Conservation (phyloP, 2,329 filamentous ascomycete genomes). For the Neoarthrinium moseri region DNA sequence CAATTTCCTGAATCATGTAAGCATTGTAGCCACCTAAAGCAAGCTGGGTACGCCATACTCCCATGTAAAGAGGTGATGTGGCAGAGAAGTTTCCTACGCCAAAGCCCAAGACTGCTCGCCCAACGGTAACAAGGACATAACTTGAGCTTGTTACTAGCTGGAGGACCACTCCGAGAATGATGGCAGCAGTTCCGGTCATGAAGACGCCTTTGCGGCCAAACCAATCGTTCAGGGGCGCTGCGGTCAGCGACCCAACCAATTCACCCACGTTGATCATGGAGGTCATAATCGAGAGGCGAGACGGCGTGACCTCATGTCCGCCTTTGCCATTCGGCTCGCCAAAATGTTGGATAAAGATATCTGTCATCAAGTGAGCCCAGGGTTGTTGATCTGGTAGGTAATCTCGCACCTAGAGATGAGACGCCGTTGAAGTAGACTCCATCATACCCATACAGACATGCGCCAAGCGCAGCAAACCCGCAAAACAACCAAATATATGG, state of each 20-base stretch:
- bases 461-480: too few relatives aligned
- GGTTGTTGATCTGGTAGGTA: too few relatives aligned
- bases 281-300: too few relatives aligned
- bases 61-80: conserved; percentile 35
- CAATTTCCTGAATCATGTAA: background rate
- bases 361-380: too few relatives aligned
- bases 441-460: too few relatives aligned
- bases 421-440: too few relatives aligned
- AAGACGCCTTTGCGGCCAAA: conserved; percentile 8
- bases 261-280: conserved; percentile 39
- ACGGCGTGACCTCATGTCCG: too few relatives aligned
- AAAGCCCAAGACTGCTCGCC: conserved; percentile 24
- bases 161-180: background rate
- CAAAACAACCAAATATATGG: too few relatives aligned
- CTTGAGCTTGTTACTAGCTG: background rate
- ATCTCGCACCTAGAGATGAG: too few relatives aligned
- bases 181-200: background rate
- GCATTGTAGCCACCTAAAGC: conserved; percentile 25
- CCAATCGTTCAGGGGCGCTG: conserved; percentile 35
- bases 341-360: too few relatives aligned
- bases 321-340: too few relatives aligned
- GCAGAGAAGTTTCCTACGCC: conserved; percentile 37
- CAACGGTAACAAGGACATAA: conserved; percentile 17
- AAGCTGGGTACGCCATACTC: too few relatives aligned
- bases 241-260: conserved; percentile 31